Evolutionary conservation across 129 eudicot genomes (phyloP), one percentile per base, ranked within the genome.

Genomic region (Lonicera japonica): DNA sequence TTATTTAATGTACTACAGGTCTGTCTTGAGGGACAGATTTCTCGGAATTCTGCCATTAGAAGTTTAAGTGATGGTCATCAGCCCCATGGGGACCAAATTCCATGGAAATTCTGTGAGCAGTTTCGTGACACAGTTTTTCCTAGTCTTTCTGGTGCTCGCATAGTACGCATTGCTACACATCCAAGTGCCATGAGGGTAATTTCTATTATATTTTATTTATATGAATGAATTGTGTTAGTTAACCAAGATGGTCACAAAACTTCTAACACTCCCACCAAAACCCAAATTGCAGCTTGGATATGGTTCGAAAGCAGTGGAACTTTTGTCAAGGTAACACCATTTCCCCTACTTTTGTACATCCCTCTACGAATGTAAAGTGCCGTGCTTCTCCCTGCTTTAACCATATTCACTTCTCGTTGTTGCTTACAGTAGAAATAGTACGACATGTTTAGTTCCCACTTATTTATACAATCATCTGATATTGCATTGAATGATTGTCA

Each of bases 141-240:
- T n/a, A 92, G 83, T 73, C 91, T 92, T 56, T 85, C 99, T 12
- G 99, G 99, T 73, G 99, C 92, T 53, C 95, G 96, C 46, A 85
- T 92, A 47, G 99, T 92, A 11, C 95, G 96, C 66, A 92, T 92
- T 21, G 99, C 99, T 45, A 88, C 99, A 55, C 99, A 92, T 70
- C 99, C 99, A 21, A 83, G 77, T 88, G 98, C 96, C 58, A 87
- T 82, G 91, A 75, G 79, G 95, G 97, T 91, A 77, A 59, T 34
- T 29, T 39, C 21, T 72, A 20, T 29, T 39, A 17, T 72, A 20
- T 17, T 17, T 41, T 63, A 24, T 39, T 24, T 48, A 25, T 25
- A 14, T 41, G 36, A 29, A 29, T 9, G 20, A 17, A 18, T 43
- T 41, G 11, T 25, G 22, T 20, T 34, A 60, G 29, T 61, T 14